Base-by-base conservation (phyloP, 1,284 basidiomycete species). In the Cerioporus squamosus region DNA sequence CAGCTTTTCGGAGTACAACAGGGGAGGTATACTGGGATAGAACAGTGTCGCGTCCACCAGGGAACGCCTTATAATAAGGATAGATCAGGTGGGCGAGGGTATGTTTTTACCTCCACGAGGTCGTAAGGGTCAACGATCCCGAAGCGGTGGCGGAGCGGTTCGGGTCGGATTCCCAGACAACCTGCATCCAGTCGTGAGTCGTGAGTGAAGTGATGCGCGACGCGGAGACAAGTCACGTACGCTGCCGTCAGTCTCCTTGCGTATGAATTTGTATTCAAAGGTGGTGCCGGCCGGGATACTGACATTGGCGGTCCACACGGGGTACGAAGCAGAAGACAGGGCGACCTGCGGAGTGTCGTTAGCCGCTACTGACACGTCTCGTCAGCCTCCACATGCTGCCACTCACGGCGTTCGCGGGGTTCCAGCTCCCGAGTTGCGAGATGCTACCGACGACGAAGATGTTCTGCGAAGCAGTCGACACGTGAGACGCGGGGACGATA, bases 181-280 rank as follows among this genome's bases (percentile, higher is more conserved):
- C 63, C 77, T 78, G 59, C 0, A 47, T 9, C 55, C 44, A n/a
- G n/a, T n/a, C 36, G 7, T 6, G 5, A 42, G n/a, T 15, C 5
- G 29, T 50, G 17, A 55, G 18, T 14, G 22, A 20, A 24, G 26
- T 29, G 17, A 14, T 12, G 10, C 20, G 23, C 7, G 17, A 6
- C 14, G 24, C 31, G 45, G 33, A 20, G 33, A 58, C 38, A 38
- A n/a, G 18, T 5, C 3, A 75, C 83, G 62, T 63, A 86, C 84
- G 55, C 70, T 79, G 49, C 84, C 85, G 61, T 83, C 74, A 2
- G 77, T 74, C 60, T 82, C 80, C 67, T 83, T 84, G 26, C 82
- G 73, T 60, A 88, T 82, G 59, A 84, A 87, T 70, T 87, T 88
- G 74, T 83, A 88, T 62, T 83, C 64, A 68, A 88, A 85, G 0